phyloP scores from a whole-genome alignment of 108 stramenopile species.

The Conticribra guillardii region DNA sequence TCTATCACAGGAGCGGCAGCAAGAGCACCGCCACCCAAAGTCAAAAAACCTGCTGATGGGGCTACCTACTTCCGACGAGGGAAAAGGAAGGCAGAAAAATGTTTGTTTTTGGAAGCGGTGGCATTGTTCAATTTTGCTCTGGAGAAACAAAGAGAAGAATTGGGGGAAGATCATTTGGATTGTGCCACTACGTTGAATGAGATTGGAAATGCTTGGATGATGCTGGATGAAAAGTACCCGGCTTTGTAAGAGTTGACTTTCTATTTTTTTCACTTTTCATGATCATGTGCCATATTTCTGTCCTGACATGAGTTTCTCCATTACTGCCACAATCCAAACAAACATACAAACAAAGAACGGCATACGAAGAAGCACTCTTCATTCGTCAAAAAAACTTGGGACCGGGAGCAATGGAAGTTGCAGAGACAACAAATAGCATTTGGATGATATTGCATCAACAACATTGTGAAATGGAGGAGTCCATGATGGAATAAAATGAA shows the following conservation, averaged over 20 bases:
- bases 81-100: constrained; percentile 17
- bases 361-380: constrained; percentile 26
- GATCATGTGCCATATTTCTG: not conserved
- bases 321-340: not conserved
- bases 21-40: not conserved
- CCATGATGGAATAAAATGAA: not conserved
- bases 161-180: constrained; percentile 33
- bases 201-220: constrained; percentile 30
- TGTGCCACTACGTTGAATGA: constrained; percentile 26
- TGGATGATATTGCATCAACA: constrained; percentile 34
- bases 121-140: constrained; percentile 31
- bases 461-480: constrained; percentile 2
- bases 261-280: not conserved
- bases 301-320: not conserved
- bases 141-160: constrained; percentile 17
- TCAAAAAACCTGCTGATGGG: not conserved
- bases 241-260: constrained; percentile 18
- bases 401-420: constrained; percentile 26
- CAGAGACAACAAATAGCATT: constrained; percentile 24
- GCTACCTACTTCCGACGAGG: constrained; percentile 15
- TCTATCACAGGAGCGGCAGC: not conserved
- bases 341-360: constrained; percentile 3
- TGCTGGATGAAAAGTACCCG: constrained; percentile 19
- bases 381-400: constrained; percentile 19
- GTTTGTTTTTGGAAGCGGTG: constrained; percentile 19